Evolutionary conservation across 1,139 yeast genomes (phyloP), one percentile per base, ranked within the genome.

Genomic region (Saccharomyces hybrid): DNA sequence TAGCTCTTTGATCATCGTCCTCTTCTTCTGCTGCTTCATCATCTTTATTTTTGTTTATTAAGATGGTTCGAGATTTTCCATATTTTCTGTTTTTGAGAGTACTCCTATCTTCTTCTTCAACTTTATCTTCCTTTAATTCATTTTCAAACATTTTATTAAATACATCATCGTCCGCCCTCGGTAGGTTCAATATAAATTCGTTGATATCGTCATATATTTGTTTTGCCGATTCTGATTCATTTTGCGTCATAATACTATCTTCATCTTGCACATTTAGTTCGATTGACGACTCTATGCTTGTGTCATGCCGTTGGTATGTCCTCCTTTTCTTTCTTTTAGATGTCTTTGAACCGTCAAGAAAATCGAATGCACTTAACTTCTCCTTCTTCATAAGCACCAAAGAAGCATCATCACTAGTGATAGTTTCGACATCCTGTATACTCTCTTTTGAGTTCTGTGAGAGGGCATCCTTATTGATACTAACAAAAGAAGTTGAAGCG

Each of bases 361-460:
- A 58, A 34, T 62, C 63, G 44, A 63, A 62, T 1, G 59, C 59
- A n/a, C 54, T 55, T 34, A 57, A 44, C n/a, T 51, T 34, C 34
- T 16, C 26, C 28, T 26, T 29, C 27, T 31, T 38, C 14, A 32
- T 32, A 32, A 13, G 14, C 3, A 13, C 38, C n/a, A 32, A 13
- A 13, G 38, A 32, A 13, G 38, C 4, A 32, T 32, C 38, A 32
- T 32, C 38, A 32, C 38, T 32, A 11, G 14, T 32, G 38, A 13
- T 32, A 13, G 14, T 32, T 32, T 32, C 3, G 4, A 13, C 14
- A 32, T 32, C 14, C 14, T 32, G 38, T 13, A 13, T 32, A 32
- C 38, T 32, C 38, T 13, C 38, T 5, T 32, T 32, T 32, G 38
- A 13, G 14, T 32, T 13, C 38, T 13, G 14, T 32, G 38, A 32